These are phyloP conservation scores for Nothophaeocryptopus gaeumannii DNA, from an alignment of 2,329 filamentous ascomycete species.

Conservation along the genomic window DNA sequence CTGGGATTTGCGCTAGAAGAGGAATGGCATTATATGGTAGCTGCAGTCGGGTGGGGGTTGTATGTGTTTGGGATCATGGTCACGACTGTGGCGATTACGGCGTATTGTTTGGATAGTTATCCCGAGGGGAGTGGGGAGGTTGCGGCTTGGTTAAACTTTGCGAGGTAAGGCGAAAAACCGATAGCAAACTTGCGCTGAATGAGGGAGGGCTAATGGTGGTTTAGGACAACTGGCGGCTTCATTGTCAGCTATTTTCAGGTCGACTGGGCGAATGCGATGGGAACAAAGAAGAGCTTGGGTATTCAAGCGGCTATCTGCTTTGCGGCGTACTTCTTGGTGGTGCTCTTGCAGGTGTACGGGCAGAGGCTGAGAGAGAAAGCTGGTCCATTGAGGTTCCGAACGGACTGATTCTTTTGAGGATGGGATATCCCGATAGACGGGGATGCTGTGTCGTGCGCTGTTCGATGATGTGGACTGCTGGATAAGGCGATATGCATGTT, in stretches of 20 bases:
- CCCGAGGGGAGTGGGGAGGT: conserved; percentile 11
- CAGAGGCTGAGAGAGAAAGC: neutral
- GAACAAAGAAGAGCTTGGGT: conserved; percentile 14
- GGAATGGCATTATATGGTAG: conserved; percentile 13
- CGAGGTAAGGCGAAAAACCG: neutral
- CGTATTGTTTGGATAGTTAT: conserved; percentile 16
- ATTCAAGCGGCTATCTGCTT: conserved; percentile 11
- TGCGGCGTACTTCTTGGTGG: neutral
- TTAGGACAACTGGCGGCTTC: conserved; percentile 12
- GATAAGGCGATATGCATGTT: too few species aligned
- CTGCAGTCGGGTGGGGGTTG: conserved; percentile 13
- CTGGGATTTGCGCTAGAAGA: conserved; percentile 11
- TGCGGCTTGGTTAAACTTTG: conserved; percentile 16
- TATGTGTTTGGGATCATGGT: conserved; percentile 18
- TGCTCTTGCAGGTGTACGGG: neutral
- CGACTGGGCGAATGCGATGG: conserved; percentile 12
- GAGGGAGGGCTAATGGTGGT: too few species aligned
- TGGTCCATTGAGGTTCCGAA: neutral
- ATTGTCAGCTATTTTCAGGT: conserved; percentile 16
- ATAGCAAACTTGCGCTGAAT: too few species aligned
- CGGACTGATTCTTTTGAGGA: neutral
- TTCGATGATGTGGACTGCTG: too few species aligned
- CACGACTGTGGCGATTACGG: conserved; percentile 10
- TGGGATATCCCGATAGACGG: too few species aligned
- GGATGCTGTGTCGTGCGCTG: too few species aligned